Evolutionary conservation across 129 eudicot genomes (phyloP), one percentile per base, ranked within the genome.

Genomic region (Escallonia herrerae): DNA sequence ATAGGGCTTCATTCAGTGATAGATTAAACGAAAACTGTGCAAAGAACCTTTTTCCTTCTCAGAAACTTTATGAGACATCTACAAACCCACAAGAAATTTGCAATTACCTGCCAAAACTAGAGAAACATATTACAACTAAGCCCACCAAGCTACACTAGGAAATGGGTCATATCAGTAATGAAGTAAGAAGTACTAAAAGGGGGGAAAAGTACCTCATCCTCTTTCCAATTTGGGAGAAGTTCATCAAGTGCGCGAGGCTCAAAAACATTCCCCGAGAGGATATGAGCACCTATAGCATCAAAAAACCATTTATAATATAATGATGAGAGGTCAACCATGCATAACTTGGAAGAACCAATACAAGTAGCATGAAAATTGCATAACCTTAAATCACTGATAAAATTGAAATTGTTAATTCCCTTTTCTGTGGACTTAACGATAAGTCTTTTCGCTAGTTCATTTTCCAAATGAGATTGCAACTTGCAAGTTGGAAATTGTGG

Each of bases 231-330:
- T 15, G 98, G 98, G 45, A 93, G 71, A 65, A 93, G 96, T 76
- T 93, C 96, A 83, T 93, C 77, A 77, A 93, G 64, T 55, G 96
- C 95, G 40, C 96, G 89, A 4, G 98, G 89, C 73, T 93, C 98
- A 65, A 93, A 93, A 43, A 93, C 98, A 80, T 93, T 93, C 13
- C 98, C 98, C 0, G 98, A 93, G 56, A 93, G 62, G 46, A 93
- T 89, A 82, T 93, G 95, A 56, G 96, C 96, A 71, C 96, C 98
- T 93, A 79, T 10, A 43, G 5, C 15, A 13, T 15, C 48, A 55
- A 71, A 45, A 53, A 53, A 6, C 7, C 33, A 22, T 22, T 22
- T 0, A 22, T 22, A 22, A 22, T 22, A 22, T 22, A 22, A 22
- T 22, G 33, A 22, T 22, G 33, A 22, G 33, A 22, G 33, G 33